Base-by-base conservation (phyloP, 768 basidiomycete genomes). In the Leccinum subtestaceum region DNA sequence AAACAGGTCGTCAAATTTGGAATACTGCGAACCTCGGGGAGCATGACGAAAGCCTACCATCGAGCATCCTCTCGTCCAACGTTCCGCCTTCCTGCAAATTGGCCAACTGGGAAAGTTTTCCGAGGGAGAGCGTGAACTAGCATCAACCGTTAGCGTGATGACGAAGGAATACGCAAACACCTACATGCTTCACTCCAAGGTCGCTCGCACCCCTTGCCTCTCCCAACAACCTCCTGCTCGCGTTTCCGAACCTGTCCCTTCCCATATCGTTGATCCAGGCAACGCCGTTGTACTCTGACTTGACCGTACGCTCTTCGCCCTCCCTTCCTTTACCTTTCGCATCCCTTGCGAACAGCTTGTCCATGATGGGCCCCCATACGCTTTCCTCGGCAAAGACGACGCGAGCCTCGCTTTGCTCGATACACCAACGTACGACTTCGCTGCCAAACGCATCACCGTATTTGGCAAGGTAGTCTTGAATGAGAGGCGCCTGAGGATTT, bases 361-460 rank as follows among this genome's bases (percentile, higher is more conserved):
- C 89, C 60, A 97, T 78, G 55, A 89, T 84, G 1, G 72, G 73
- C 31, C 77, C 75, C 65, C 89, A 84, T 15, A 78, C 72, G 31
- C 83, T 82, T 50, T 90, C 87, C 62, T 91, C 88, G 1, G 86
- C 84, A 64, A 98, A 92, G 72, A 98, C 80, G 5, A 87, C 82
- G 12, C 93, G 84, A 23, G 92, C 74, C 74, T 93, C 93, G 17
- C 91, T 91, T 63, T 95, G 87, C 63, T 93, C 90, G 52, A 96
- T 89, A 71, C 93, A 96, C 91, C 91, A 97, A 67, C 85, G 83
- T 68, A 91, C 95, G n/a, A 97, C 79, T 67, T 93, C 88, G n/a
- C 81, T 85, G 0, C 94, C 89, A 63, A 98, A 98, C 12, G 84
- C 85, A 34, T 93, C 86, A 52, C 87, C 84, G 74, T 89, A 96